Conservation (phyloP, 2,329 filamentous ascomycete species). For the Trichoderma brevicompactum region DNA sequence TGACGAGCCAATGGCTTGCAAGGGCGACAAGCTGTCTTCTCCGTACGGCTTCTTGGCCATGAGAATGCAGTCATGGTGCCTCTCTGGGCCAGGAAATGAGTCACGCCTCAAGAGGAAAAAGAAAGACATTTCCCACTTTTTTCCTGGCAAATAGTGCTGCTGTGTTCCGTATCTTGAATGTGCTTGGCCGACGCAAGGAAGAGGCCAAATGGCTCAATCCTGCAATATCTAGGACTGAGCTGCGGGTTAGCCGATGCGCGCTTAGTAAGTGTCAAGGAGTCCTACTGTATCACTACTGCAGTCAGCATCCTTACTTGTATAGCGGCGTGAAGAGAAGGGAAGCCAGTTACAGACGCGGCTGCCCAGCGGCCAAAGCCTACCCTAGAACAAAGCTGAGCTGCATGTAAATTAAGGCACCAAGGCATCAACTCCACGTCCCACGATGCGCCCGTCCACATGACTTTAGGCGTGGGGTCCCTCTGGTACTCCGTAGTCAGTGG, state of each 20-base stretch:
- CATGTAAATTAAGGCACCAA: constrained; percentile 11
- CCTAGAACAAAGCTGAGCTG: neutral
- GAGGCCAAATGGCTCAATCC: neutral
- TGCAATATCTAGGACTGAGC: constrained; percentile 16
- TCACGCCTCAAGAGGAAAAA: constrained; percentile 11
- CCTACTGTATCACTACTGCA: neutral
- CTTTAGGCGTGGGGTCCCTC: constrained; percentile 21
- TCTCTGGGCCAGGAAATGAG: constrained; percentile 11
- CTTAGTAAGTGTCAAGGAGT: neutral
- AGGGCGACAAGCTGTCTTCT: constrained; percentile 1
- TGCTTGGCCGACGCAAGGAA: constrained; percentile 11
- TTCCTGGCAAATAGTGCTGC: neutral
- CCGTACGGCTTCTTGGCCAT: neutral
- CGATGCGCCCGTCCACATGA: constrained; percentile 20
- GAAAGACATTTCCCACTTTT: constrained; percentile 6
- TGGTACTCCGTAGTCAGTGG: constrained; percentile 2
- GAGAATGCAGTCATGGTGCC: constrained; percentile 12
- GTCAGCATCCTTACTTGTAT: neutral
- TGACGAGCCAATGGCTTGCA: constrained; percentile 11
- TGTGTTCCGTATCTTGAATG: neutral
- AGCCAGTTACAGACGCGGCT: no score
- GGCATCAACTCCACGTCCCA: constrained; percentile 22
- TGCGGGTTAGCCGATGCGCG: constrained; percentile 8
- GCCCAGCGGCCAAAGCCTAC: neutral
- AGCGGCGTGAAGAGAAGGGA: no score